These are phyloP conservation scores for Exophiala mesophila DNA, from an alignment of 2,329 filamentous ascomycete genomes.

Conservation along the genomic window DNA sequence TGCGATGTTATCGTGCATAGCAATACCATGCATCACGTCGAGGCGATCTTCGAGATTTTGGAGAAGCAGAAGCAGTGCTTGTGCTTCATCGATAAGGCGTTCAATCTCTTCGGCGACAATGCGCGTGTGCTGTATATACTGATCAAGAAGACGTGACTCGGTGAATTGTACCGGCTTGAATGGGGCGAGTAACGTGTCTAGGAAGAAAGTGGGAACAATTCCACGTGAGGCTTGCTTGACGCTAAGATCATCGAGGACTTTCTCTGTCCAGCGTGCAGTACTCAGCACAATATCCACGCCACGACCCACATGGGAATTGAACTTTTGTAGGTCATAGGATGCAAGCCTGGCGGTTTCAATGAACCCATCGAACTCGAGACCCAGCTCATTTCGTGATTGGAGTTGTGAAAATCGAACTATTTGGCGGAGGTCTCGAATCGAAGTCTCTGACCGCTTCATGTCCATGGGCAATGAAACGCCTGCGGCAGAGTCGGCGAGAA, in stretches of 20 bases:
- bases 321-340: slow-evolving; percentile 63
- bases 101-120: slow-evolving; percentile 66
- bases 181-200: slow-evolving; percentile 49
- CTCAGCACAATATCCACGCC: slow-evolving; percentile 69
- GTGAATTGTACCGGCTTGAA: slow-evolving; percentile 59
- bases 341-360: slow-evolving; percentile 63
- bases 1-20: slow-evolving; percentile 57
- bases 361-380: slow-evolving; percentile 71
- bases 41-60: slow-evolving; percentile 65
- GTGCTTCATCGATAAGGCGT: slow-evolving; percentile 63
- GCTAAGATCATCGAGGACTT: slow-evolving; percentile 61
- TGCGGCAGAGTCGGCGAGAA: slow-evolving; percentile 63
- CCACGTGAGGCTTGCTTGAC: slow-evolving; percentile 36
- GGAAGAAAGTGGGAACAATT: slow-evolving; percentile 39
- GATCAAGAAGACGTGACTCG: slow-evolving; percentile 61
- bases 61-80: slow-evolving; percentile 61
- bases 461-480: slow-evolving; percentile 66
- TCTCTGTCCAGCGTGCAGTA: slow-evolving; percentile 70
- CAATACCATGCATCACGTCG: slow-evolving; percentile 63
- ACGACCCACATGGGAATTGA: slow-evolving; percentile 70
- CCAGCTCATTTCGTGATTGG: slow-evolving; percentile 61
- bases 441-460: slow-evolving; percentile 72
- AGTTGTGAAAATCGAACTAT: slow-evolving; percentile 67
- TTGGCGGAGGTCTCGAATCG: slow-evolving; percentile 68
- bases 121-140: slow-evolving; percentile 68